Base-by-base conservation (phyloP, 2,329 filamentous ascomycete species). In the Cephalotrichum gorgonifer region DNA sequence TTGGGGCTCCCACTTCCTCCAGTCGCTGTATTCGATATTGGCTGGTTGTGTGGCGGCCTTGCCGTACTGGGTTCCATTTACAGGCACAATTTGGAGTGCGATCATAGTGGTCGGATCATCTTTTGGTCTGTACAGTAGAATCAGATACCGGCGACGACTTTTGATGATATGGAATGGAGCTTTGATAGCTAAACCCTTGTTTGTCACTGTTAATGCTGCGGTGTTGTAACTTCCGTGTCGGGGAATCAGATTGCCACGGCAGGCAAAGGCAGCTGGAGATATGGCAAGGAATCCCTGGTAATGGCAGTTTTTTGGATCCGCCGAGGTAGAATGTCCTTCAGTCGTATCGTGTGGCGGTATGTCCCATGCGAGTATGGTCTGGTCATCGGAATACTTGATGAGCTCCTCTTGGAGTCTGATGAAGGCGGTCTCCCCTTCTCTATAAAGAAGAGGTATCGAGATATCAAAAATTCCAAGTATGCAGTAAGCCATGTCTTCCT, bases 391-490 rank as follows among this genome's bases (percentile, higher is more conserved):
- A 8, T 35, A 25, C 25, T 51, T 51, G 12, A 56, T 52, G 15
- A 60, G 53, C 25, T 56, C 54, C 46, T 58, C 57, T 43, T 58
- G 57, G 9, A 58, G 44, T 4, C 52, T 48, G 5, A 48, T 20
- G 26, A 55, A 56, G 1, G 53, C 44, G 27, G 41, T 44, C 15
- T n/a, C 20, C 4, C 54, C 51, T 23, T 50, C 53, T 0, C 55
- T 53, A 22, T 56, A 58, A 15, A 57, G 50, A 43, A 58, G 49
- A 11, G 57, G 55, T 55, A 60, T 58, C 47, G 54, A 53, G 27
- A 59, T 50, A 17, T 44, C 52, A 17, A 60, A 55, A 2, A 60
- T 35, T 4, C 57, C 57, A 22, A 60, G 48, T 3, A 58, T 49
- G 35, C 54, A 56, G 38, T 59, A 60, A 8, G 57, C 55, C 12